Evolutionary conservation across 768 basidiomycete genomes (phyloP).

Genomic region (Suillus plorans): DNA sequence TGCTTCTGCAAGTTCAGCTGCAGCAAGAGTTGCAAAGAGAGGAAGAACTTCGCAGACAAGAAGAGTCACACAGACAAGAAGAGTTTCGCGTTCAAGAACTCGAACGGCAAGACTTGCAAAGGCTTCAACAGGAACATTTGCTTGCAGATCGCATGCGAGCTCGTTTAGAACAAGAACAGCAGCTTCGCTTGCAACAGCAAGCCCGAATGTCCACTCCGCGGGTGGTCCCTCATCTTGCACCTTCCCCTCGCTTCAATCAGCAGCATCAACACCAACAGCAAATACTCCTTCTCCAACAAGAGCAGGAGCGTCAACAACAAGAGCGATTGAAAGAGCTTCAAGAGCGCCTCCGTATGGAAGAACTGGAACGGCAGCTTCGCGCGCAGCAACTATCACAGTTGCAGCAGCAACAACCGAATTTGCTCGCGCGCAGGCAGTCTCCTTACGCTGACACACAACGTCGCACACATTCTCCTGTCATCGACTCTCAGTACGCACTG

Average conservation of each 20-base stretch:
- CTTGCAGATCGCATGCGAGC: constrained; percentile 7
- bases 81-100: constrained; percentile 29
- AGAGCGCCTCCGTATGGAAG: constrained; percentile 64
- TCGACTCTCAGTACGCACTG: constrained; percentile 34
- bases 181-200: constrained; percentile 37
- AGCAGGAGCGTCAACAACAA: constrained; percentile 61
- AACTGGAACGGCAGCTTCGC: constrained; percentile 62
- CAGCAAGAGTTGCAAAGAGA: constrained; percentile 43
- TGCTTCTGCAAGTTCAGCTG: constrained; percentile 41
- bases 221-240: constrained; percentile 55
- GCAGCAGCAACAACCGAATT: constrained; percentile 41
- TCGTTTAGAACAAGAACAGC: constrained; percentile 30
- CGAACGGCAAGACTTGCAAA: constrained; percentile 37
- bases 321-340: constrained; percentile 58
- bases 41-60: constrained; percentile 13
- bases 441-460: constrained; percentile 53
- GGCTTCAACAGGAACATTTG: constrained; percentile 44
- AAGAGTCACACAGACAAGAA: constrained; percentile 26
- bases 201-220: constrained; percentile 52
- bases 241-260: constrained; percentile 78
- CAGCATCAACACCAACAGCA: constrained; percentile 75
- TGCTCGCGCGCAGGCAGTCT: constrained; percentile 38
- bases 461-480: constrained; percentile 48
- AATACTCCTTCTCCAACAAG: constrained; percentile 63
- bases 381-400: constrained; percentile 52